Percentiles rank a stretch among this genome's conserved stretches.
phyloP scores from a whole-genome alignment of 495 filamentous ascomycete genomes.

The Lichina pygmaea region DNA sequence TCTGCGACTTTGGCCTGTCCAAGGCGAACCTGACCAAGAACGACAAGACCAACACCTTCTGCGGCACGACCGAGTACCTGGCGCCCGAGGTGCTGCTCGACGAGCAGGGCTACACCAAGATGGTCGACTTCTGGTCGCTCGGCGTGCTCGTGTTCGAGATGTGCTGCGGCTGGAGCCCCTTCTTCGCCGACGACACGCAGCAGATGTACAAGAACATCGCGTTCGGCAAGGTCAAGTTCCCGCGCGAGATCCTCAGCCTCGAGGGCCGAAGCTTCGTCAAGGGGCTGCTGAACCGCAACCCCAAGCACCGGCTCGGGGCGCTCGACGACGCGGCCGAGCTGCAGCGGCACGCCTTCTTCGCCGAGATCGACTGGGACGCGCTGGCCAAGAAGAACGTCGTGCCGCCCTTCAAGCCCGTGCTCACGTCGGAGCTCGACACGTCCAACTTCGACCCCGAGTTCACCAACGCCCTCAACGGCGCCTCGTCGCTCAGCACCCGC shows the following conservation, averaged over 20 bases:
- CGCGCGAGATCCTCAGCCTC: slow-evolving; percentile 71
- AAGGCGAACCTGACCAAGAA: slow-evolving; percentile 93
- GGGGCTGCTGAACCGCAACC: slow-evolving; percentile 86
- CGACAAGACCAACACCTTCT: slow-evolving; percentile 96
- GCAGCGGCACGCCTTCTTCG: slow-evolving; percentile 83
- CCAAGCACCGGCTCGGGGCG: slow-evolving; percentile 80
- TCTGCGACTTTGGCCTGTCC: slow-evolving; percentile 78
- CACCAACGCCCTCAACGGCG: slow-evolving; percentile 68
- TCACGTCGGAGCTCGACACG: slow-evolving; percentile 83
- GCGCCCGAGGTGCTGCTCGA: slow-evolving; percentile 88
- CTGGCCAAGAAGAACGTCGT: slow-evolving; percentile 71
- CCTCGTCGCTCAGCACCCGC: slow-evolving; percentile 68
- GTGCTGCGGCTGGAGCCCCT: slow-evolving; percentile 98
- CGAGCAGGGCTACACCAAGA: slow-evolving; percentile 95
- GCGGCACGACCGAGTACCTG: slow-evolving; percentile 91
- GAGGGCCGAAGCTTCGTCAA: slow-evolving; percentile 97
- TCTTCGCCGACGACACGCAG: slow-evolving; percentile 96
- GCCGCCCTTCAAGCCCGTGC: slow-evolving; percentile 93
- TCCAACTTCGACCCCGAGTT: slow-evolving; percentile 98
- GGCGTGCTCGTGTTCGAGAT: slow-evolving; percentile 97
- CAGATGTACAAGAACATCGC: slow-evolving; percentile 99
- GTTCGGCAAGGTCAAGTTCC: slow-evolving; percentile 93
- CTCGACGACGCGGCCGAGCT: slow-evolving; percentile 82
- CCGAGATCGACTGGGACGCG: slow-evolving; percentile 74
- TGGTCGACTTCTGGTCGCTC: slow-evolving; percentile 99